phyloP scores from a whole-genome alignment of 2,329 filamentous ascomycete species.

The Epicoccum nigrum region DNA sequence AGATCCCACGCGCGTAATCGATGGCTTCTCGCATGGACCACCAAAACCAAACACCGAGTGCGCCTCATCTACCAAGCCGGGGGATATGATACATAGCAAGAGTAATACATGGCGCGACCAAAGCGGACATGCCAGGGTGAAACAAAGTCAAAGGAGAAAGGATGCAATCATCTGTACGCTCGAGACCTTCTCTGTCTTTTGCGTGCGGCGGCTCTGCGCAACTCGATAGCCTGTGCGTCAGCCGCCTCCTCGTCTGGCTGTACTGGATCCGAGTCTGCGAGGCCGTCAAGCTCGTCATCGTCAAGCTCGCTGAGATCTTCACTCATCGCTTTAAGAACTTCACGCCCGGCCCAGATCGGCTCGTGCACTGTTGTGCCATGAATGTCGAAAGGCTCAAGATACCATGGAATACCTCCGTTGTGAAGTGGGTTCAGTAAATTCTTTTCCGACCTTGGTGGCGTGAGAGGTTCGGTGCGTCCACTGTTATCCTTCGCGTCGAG shows the following conservation, averaged over 20 bases:
- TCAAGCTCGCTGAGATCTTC: slow-evolving; percentile 92
- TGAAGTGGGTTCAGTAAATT: slow-evolving; percentile 55
- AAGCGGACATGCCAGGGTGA: slow-evolving; percentile 12
- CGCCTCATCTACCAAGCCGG: slow-evolving; percentile 14
- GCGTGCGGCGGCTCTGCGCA: slow-evolving; percentile 36
- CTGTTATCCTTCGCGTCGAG: slow-evolving; percentile 25
- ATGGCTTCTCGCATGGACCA: slow-evolving; percentile 8
- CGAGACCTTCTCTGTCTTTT: slow-evolving; percentile 41
- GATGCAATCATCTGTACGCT: slow-evolving; percentile 26
- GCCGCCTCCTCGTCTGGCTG: slow-evolving; percentile 32
- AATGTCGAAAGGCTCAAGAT: slow-evolving; percentile 80
- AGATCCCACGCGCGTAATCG: slow-evolving; percentile 10
- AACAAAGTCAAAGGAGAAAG: slow-evolving; percentile 13
- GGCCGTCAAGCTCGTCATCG: slow-evolving; percentile 81
- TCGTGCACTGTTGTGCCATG: slow-evolving; percentile 77
- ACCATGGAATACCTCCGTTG: slow-evolving; percentile 83
- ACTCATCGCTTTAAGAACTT: slow-evolving; percentile 74
- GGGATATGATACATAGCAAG: slow-evolving; percentile 29
- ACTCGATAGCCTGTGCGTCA: slow-evolving; percentile 31
- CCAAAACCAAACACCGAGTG: slow-evolving; percentile 23
- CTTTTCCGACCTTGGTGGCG: slow-evolving; percentile 65
- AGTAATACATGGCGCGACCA: slow-evolving; percentile 26
- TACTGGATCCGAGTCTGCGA: slow-evolving; percentile 44
- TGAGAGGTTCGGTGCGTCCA: slow-evolving; percentile 59
- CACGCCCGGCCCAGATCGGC: slow-evolving; percentile 74